Evolutionary conservation across 805 yeast species (phyloP).

Genomic region (Nakazawaea laoshanensis): DNA sequence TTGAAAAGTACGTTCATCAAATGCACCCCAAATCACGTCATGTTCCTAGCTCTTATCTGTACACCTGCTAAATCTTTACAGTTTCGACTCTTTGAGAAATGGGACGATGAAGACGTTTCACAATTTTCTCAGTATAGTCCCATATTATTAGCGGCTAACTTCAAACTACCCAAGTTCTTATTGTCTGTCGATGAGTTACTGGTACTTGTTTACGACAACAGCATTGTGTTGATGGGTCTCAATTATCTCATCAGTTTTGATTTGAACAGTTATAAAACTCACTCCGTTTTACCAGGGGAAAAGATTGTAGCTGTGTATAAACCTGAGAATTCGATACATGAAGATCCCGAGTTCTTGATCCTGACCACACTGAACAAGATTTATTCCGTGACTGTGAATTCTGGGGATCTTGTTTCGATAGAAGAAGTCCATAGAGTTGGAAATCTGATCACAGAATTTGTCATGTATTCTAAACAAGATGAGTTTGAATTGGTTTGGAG

Average conservation of each 20-base stretch:
- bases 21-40: conserved; percentile 10
- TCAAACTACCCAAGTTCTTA: conserved; percentile 20
- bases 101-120: conserved; percentile 10
- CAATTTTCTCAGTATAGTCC: conserved; percentile 15
- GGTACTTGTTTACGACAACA: conserved; percentile 17
- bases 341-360: background rate
- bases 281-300: background rate
- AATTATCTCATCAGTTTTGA: conserved; percentile 6
- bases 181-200: conserved; percentile 15
- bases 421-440: too few relatives aligned
- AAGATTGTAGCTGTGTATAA: background rate
- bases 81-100: conserved; percentile 17
- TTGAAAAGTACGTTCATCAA: conserved; percentile 16
- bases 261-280: background rate
- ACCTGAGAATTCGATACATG: background rate
- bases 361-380: conserved; percentile 2
- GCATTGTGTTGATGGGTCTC: conserved; percentile 4
- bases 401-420: too few relatives aligned
- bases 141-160: conserved; percentile 15
- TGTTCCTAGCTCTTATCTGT: conserved; percentile 16
- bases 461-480: too few relatives aligned
- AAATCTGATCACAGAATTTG: too few relatives aligned
- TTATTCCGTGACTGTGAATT: too few relatives aligned
- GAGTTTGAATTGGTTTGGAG: too few relatives aligned
- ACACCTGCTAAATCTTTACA: conserved; percentile 16